A percentile compares a stretch with the other conserved stretches of the same genome.
Evolutionary conservation across 2,329 filamentous ascomycete species (phyloP).

Genomic region (Neoascochyta sp.): DNA sequence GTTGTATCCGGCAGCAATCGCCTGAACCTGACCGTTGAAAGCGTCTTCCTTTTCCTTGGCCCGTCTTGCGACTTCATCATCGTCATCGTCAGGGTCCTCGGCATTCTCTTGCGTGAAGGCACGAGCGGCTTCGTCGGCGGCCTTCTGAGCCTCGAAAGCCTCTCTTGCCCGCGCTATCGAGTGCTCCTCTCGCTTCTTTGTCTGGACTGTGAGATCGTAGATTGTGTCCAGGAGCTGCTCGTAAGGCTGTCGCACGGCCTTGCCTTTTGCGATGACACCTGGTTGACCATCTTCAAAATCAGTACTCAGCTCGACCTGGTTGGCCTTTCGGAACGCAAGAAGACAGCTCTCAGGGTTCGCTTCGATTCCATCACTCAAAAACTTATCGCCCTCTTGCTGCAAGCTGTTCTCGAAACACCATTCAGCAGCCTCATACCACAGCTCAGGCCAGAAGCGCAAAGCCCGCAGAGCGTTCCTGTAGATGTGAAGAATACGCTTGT

Average conservation of each 20-base stretch:
- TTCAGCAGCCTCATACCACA: constrained; percentile 92
- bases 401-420: constrained; percentile 83
- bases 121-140: constrained; percentile 40
- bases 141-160: constrained; percentile 47
- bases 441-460: constrained; percentile 87
- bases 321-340: constrained; percentile 82
- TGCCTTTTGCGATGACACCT: constrained; percentile 59
- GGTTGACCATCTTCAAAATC: constrained; percentile 74
- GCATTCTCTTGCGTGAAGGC: constrained; percentile 39
- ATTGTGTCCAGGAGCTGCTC: constrained; percentile 78
- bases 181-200: constrained; percentile 62
- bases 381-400: constrained; percentile 68
- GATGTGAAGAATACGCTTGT: constrained; percentile 77
- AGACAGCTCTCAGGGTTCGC: constrained; percentile 94
- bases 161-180: constrained; percentile 55
- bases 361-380: constrained; percentile 75
- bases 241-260: constrained; percentile 77
- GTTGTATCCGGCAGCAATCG: constrained; percentile 62
- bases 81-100: constrained; percentile 53
- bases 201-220: constrained; percentile 79
- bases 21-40: constrained; percentile 54
- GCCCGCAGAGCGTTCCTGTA: constrained; percentile 95
- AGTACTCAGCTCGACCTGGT: constrained; percentile 77
- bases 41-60: constrained; percentile 50
- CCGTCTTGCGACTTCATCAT: constrained; percentile 38